These are phyloP conservation scores for Claviceps sp. DNA, from an alignment of 2,329 filamentous ascomycete genomes.

Conservation along the genomic window DNA sequence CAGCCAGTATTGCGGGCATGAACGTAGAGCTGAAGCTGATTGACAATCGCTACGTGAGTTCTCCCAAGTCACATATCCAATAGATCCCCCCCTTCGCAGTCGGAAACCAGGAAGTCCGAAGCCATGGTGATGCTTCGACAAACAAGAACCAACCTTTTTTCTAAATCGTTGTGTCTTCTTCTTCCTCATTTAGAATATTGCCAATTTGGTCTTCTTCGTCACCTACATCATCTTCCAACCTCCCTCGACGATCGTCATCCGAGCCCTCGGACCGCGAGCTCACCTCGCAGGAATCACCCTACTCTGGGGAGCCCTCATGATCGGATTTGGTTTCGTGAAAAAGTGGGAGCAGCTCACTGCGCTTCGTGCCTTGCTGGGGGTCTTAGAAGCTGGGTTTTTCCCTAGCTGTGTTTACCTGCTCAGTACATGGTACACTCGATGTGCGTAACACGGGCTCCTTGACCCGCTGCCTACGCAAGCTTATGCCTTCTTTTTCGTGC, in stretches of 20 bases:
- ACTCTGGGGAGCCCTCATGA: constrained; percentile 48
- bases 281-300: constrained; percentile 42
- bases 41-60: constrained; percentile 32
- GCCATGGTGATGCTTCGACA: too few species aligned
- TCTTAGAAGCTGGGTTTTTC: constrained; percentile 60
- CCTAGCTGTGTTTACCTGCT: constrained; percentile 58
- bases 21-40: constrained; percentile 30
- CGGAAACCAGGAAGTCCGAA: too few species aligned
- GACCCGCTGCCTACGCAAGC: too few species aligned
- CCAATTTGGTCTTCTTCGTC: constrained; percentile 62
- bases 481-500: constrained; percentile 34
- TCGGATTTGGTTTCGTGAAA: constrained; percentile 52
- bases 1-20: constrained; percentile 59
- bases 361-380: constrained; percentile 44
- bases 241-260: constrained; percentile 54
- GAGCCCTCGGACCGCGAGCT: constrained; percentile 49
- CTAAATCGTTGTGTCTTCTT: too few species aligned
- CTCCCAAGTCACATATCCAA: too few species aligned
- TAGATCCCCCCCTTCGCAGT: too few species aligned
- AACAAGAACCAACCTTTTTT: too few species aligned
- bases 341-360: constrained; percentile 38
- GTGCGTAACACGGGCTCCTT: constrained; percentile 23
- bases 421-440: constrained; percentile 59
- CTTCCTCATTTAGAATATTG: constrained; percentile 33
- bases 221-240: constrained; percentile 61